These are phyloP conservation scores for Panicum hallii DNA, from an alignment of 202 grass and related monocot genomes.

Conservation along the genomic window DNA sequence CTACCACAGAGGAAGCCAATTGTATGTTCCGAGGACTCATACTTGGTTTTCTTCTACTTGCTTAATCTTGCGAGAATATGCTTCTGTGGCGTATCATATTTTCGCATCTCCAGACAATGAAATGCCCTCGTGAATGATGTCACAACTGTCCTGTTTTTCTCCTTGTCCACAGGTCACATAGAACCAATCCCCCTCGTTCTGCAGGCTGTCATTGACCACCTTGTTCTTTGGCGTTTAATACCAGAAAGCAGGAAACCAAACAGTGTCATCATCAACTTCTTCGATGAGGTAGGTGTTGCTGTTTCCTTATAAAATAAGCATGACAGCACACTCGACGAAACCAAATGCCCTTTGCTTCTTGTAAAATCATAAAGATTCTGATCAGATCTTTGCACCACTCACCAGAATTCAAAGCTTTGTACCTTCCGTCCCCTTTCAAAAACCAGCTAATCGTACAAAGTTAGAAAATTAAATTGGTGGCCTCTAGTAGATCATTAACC, in stretches of 20 bases:
- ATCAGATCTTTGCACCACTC: background rate
- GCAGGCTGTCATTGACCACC: conserved; percentile 92
- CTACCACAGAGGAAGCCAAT: conserved; percentile 83
- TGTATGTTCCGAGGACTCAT: conserved; percentile 57
- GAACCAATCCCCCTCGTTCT: conserved; percentile 85
- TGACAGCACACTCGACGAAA: conserved; percentile 25
- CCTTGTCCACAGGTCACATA: conserved; percentile 75
- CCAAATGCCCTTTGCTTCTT: conserved; percentile 36
- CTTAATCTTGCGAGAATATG: conserved; percentile 57
- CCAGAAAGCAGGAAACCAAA: conserved; percentile 96
- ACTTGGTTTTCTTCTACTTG: conserved; percentile 33
- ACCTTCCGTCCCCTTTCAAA: background rate
- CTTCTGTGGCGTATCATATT: conserved; percentile 47
- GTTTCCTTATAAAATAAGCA: conserved; percentile 35
- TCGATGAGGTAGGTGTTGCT: conserved; percentile 79
- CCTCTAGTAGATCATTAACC: background rate
- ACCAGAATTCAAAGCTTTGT: background rate
- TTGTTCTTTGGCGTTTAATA: conserved; percentile 98
- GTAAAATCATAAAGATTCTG: conserved; percentile 17
- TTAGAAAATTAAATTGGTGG: background rate
- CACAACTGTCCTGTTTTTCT: conserved; percentile 37
- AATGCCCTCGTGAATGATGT: conserved; percentile 41
- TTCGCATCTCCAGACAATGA: conserved; percentile 42
- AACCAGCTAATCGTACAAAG: background rate
- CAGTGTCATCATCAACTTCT: conserved; percentile 98